A percentile compares a stretch with the other conserved stretches of the same genome.
Conservation (phyloP, 2,329 filamentous ascomycete species). For the Exophiala spinifera region DNA sequence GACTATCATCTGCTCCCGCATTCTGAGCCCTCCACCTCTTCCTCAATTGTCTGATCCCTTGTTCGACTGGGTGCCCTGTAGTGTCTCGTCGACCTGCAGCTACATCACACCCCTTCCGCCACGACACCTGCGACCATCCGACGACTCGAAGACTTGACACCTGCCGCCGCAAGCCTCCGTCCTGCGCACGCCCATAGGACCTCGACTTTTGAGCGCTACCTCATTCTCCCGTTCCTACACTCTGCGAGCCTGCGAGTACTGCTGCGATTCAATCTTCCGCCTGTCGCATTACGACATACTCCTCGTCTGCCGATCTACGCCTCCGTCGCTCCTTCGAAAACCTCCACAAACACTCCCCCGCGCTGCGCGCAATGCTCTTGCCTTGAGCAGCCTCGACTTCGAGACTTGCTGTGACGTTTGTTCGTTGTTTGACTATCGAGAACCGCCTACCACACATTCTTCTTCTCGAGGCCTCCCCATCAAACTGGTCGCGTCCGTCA, state of each 20-base stretch:
- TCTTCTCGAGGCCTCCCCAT: background rate
- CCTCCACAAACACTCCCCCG: background rate
- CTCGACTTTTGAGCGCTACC: background rate
- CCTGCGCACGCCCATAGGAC: constrained; percentile 2
- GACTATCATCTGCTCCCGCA: background rate
- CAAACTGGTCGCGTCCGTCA: constrained; percentile 4
- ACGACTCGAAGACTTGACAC: constrained; percentile 23
- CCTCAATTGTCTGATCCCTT: background rate
- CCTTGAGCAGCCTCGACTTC: background rate
- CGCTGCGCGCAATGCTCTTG: constrained; percentile 13
- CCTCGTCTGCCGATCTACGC: background rate
- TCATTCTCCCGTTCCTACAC: constrained; percentile 3
- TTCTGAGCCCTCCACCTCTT: background rate
- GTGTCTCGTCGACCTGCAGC: constrained; percentile 12
- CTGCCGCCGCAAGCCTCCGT: constrained; percentile 18
- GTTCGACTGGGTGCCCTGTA: constrained; percentile 2
- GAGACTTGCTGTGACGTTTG: background rate
- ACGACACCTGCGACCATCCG: constrained; percentile 22
- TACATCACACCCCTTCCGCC: constrained; percentile 5
- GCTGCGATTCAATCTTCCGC: constrained; percentile 1
- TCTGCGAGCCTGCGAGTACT: constrained; percentile 5
- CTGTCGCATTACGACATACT: background rate
- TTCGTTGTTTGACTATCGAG: constrained; percentile 6
- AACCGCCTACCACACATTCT: background rate
- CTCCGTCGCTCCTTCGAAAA: background rate